Evolutionary conservation across 257 asterid genomes (phyloP).

Genomic region (Verbena officinalis): DNA sequence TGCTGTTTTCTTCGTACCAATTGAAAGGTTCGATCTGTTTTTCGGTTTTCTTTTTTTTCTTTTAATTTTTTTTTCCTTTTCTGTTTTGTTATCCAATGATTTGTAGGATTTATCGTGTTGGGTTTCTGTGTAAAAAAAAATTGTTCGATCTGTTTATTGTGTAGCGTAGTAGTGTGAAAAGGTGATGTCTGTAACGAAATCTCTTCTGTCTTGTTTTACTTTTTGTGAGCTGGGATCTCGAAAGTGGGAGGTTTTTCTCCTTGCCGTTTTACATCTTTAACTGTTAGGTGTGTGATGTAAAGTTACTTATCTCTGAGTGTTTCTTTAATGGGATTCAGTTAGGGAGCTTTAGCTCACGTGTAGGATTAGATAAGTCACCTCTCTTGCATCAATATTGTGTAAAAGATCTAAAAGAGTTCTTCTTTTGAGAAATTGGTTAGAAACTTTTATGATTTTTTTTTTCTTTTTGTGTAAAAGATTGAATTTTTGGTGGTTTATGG

Average conservation of each 20-base stretch:
- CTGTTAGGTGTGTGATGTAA: not conserved
- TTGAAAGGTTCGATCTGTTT: slow-evolving; percentile 34
- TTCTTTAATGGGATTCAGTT: not conserved
- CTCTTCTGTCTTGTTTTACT: not conserved
- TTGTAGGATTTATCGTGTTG: slow-evolving; percentile 3
- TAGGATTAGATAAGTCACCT: too few species aligned
- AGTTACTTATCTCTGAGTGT: not conserved
- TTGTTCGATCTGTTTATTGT: slow-evolving; percentile 24
- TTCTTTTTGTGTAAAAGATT: not conserved
- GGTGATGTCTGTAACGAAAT: not conserved
- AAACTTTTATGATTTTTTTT: not conserved
- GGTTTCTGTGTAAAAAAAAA: not conserved
- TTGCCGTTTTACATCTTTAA: not conserved
- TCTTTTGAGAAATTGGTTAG: not conserved
- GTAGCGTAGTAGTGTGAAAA: not conserved
- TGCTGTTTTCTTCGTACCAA: slow-evolving; percentile 8
- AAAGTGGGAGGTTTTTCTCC: not conserved
- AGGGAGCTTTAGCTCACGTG: not conserved
- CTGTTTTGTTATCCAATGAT: not conserved
- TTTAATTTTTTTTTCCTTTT: not conserved
- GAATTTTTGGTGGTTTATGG: not conserved
- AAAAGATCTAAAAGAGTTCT: not conserved
- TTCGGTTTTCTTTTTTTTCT: not conserved
- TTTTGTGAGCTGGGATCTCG: slow-evolving; percentile 26
- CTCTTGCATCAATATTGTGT: not conserved